Percentiles rank a stretch among this genome's conserved stretches.
These are phyloP conservation scores for Picochlorum sp. DNA, from an alignment of 139 green algal genomes.

Conservation along the genomic window DNA sequence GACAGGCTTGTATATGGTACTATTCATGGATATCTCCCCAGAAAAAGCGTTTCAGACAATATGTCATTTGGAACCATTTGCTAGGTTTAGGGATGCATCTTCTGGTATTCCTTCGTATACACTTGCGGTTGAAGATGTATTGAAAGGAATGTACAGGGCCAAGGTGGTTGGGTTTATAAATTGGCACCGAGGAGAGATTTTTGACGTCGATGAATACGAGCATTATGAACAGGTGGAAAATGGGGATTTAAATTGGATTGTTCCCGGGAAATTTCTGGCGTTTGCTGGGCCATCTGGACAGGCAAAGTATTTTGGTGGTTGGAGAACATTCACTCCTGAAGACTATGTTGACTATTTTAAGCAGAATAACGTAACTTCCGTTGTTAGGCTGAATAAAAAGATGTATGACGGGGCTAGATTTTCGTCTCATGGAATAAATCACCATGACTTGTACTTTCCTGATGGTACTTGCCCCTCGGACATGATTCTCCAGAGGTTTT, in stretches of 20 bases:
- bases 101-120: conserved; percentile 65
- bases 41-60: conserved; percentile 63
- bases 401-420: conserved; percentile 77
- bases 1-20: conserved; percentile 68
- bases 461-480: conserved; percentile 76
- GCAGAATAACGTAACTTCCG: conserved; percentile 40
- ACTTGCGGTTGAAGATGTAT: conserved; percentile 61
- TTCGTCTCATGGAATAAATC: conserved; percentile 56
- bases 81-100: conserved; percentile 74
- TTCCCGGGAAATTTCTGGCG: conserved; percentile 83
- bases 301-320: conserved; percentile 60
- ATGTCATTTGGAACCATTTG: conserved; percentile 49
- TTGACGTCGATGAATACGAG: conserved; percentile 80
- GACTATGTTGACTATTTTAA: conserved; percentile 81
- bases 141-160: conserved; percentile 60
- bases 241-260: conserved; percentile 84
- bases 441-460: conserved; percentile 91
- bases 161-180: conserved; percentile 70
- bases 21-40: conserved; percentile 45
- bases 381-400: conserved; percentile 86
- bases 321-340: conserved; percentile 63
- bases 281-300: conserved; percentile 63
- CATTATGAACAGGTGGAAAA: conserved; percentile 90
- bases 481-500: conserved; percentile 60
- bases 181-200: conserved; percentile 40